These are phyloP conservation scores for Tillandsia fasciculata DNA, from an alignment of 176 grass and related monocot genomes.

Conservation along the genomic window DNA sequence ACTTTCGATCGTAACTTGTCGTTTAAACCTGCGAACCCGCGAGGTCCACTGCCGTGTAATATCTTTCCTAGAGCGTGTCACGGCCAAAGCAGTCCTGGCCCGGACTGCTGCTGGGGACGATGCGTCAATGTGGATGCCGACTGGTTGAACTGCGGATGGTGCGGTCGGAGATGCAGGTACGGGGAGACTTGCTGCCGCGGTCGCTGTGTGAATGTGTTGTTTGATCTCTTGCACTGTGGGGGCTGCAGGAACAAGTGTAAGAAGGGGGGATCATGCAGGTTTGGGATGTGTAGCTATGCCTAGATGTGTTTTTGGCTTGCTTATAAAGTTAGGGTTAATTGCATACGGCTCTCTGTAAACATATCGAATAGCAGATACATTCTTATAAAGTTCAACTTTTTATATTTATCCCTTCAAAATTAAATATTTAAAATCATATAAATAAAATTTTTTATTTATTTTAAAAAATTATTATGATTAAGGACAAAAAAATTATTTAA, in stretches of 20 bases:
- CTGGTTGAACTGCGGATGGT: constrained; percentile 20
- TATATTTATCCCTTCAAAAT: too few relatives aligned
- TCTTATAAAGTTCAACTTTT: too few relatives aligned
- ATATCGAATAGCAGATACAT: too few relatives aligned
- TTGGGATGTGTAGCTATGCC: constrained; percentile 30
- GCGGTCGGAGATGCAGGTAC: constrained; percentile 16
- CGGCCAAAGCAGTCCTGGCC: constrained; percentile 11
- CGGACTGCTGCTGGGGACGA: constrained; percentile 14
- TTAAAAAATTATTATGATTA: too few relatives aligned
- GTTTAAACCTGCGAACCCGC: background rate
- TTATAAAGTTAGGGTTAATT: too few relatives aligned
- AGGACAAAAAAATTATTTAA: too few relatives aligned
- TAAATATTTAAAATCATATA: too few relatives aligned
- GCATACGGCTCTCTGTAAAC: too few relatives aligned
- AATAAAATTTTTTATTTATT: too few relatives aligned
- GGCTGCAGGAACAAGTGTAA: constrained; percentile 24
- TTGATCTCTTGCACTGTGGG: constrained; percentile 17
- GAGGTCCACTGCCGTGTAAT: constrained; percentile 13
- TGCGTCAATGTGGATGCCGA: constrained; percentile 23
- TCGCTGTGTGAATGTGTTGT: constrained; percentile 26
- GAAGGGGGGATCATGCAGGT: constrained; percentile 9
- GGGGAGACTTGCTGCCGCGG: constrained; percentile 15
- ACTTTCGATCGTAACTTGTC: background rate
- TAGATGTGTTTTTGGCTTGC: too few relatives aligned
- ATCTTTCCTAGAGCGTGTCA: constrained; percentile 11